phyloP scores from a whole-genome alignment of 2,329 filamentous ascomycete genomes.

The Alternaria sp. region DNA sequence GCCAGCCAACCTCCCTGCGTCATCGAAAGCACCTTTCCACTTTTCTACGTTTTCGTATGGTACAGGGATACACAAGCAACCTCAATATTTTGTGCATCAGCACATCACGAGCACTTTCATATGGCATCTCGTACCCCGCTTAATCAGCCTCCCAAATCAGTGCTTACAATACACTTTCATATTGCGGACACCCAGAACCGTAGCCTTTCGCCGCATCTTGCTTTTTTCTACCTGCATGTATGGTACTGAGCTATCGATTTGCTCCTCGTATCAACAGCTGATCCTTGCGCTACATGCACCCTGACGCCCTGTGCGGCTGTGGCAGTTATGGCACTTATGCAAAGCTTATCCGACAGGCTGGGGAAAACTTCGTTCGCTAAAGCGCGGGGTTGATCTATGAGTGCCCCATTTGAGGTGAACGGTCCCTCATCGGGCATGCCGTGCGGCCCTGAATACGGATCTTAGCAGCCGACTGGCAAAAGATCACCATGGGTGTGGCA shows the following conservation, averaged over 20 bases:
- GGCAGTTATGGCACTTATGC: conserved; percentile 7
- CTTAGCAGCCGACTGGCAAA: not conserved
- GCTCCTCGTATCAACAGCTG: conserved; percentile 13
- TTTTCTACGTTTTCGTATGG: not conserved
- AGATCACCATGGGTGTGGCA: conserved; percentile 17
- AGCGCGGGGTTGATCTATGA: conserved; percentile 25
- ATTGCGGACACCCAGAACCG: conserved; percentile 20
- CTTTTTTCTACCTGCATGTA: conserved; percentile 11
- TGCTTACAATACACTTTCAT: conserved; percentile 16
- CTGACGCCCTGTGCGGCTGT: conserved; percentile 14
- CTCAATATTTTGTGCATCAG: not conserved
- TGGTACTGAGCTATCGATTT: conserved; percentile 20
- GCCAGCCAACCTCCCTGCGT: conserved; percentile 3
- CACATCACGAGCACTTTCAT: conserved; percentile 1
- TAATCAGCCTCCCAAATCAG: conserved; percentile 17
- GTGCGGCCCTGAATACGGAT: conserved; percentile 15
- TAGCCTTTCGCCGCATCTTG: not conserved
- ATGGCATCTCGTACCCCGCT: conserved; percentile 16
- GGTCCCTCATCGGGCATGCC: conserved; percentile 13
- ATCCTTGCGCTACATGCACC: conserved; percentile 6
- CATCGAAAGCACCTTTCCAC: not conserved
- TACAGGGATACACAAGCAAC: not conserved
- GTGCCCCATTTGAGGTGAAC: conserved; percentile 16
- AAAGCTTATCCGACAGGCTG: conserved; percentile 23
- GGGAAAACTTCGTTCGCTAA: conserved; percentile 21